A percentile compares a stretch with the other conserved stretches of the same genome.
Conservation (phyloP, 805 yeast genomes). For the Cyberlindnera mrakii region DNA sequence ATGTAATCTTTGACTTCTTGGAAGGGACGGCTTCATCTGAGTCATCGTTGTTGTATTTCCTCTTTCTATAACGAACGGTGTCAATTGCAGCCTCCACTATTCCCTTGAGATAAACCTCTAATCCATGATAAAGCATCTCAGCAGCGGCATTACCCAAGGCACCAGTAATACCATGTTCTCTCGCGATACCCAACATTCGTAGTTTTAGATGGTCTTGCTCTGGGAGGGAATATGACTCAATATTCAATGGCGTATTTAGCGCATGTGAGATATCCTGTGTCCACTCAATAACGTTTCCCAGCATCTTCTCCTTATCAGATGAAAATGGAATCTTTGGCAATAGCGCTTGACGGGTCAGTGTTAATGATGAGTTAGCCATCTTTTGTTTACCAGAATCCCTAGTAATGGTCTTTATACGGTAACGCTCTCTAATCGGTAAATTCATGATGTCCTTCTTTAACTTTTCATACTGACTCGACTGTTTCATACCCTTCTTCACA, state of each 20-base stretch:
- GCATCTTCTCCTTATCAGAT: slow-evolving; percentile 23
- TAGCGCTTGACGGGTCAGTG: slow-evolving; percentile 54
- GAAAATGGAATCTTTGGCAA: slow-evolving; percentile 80
- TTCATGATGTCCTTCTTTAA: slow-evolving; percentile 84
- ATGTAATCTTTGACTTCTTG: slow-evolving; percentile 28
- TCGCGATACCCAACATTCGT: slow-evolving; percentile 72
- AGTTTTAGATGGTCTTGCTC: slow-evolving; percentile 64
- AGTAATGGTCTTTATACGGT: slow-evolving; percentile 76
- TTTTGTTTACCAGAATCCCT: slow-evolving; percentile 78
- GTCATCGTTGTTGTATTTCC: slow-evolving; percentile 26
- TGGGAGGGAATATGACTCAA: slow-evolving; percentile 77
- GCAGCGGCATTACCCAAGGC: slow-evolving; percentile 69
- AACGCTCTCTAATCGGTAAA: slow-evolving; percentile 76
- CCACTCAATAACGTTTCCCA: slow-evolving; percentile 63
- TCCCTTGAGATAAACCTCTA: slow-evolving; percentile 73
- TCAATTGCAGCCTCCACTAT: slow-evolving; percentile 72
- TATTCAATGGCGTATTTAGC: slow-evolving; percentile 70
- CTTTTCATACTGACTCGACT: slow-evolving; percentile 69
- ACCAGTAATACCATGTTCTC: slow-evolving; percentile 88
- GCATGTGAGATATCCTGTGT: slow-evolving; percentile 89
- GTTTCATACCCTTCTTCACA: slow-evolving; percentile 44
- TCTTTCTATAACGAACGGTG: slow-evolving; percentile 55
- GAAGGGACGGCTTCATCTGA: neutral
- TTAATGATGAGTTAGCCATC: slow-evolving; percentile 60
- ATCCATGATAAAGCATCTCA: slow-evolving; percentile 73